These are phyloP conservation scores for Tricholoma flavovirens DNA, from an alignment of 768 basidiomycete species.

Conservation along the genomic window DNA sequence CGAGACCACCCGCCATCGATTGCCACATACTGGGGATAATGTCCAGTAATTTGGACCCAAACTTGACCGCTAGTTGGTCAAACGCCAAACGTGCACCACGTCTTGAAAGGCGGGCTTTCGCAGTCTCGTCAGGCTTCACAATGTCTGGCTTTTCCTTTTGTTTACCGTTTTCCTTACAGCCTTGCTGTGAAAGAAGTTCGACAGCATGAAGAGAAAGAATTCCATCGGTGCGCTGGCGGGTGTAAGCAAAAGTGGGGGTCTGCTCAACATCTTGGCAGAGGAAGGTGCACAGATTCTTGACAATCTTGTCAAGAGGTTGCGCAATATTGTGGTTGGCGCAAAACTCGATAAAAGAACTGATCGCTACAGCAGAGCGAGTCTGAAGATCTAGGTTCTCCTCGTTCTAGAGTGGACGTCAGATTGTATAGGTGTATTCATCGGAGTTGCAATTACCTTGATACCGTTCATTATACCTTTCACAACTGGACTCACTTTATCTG, in stretches of 20 bases:
- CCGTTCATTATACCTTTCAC: constrained; percentile 98
- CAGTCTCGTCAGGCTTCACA: constrained; percentile 47
- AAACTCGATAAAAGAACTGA: constrained; percentile 84
- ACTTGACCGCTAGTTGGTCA: constrained; percentile 65
- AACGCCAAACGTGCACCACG: constrained; percentile 86
- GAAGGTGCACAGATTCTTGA: constrained; percentile 96
- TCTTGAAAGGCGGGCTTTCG: constrained; percentile 65
- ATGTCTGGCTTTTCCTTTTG: constrained; percentile 36
- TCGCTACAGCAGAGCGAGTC: constrained; percentile 77
- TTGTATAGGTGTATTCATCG: background rate
- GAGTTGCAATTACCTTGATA: constrained; percentile 65
- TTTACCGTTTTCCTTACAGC: constrained; percentile 34
- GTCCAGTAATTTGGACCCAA: constrained; percentile 66
- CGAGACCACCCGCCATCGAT: constrained; percentile 76
- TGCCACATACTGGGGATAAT: constrained; percentile 94
- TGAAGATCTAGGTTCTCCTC: constrained; percentile 90
- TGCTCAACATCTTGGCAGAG: constrained; percentile 86
- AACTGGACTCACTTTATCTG: constrained; percentile 92
- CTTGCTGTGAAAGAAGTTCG: constrained; percentile 22
- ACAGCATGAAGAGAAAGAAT: constrained; percentile 68
- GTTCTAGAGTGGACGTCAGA: constrained; percentile 38
- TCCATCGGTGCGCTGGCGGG: constrained; percentile 56
- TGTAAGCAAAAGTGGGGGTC: constrained; percentile 82
- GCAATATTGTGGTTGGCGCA: constrained; percentile 66
- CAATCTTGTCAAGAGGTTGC: constrained; percentile 92